Conservation (phyloP, 495 filamentous ascomycete species). For the Corynascus novoguineensis region DNA sequence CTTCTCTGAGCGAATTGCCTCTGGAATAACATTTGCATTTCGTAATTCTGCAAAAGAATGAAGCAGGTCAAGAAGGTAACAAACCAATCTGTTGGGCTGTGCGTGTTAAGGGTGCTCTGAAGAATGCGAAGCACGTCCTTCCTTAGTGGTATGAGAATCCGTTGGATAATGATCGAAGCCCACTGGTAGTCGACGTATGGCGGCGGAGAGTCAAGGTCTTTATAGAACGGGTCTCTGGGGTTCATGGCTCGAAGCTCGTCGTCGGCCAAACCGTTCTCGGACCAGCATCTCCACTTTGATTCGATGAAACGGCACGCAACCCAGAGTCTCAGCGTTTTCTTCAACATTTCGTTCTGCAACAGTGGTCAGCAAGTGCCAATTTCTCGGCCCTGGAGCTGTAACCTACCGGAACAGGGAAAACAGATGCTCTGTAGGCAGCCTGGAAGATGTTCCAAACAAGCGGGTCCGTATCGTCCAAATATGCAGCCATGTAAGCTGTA, state of each 20-base stretch:
- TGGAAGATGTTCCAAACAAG: constrained; percentile 37
- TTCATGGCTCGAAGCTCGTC: constrained; percentile 24
- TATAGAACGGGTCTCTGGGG: constrained; percentile 28
- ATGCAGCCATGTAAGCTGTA: constrained; percentile 26
- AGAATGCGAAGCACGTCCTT: constrained; percentile 29
- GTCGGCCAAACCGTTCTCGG: constrained; percentile 22
- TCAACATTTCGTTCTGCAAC: constrained; percentile 33
- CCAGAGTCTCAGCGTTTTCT: constrained; percentile 35
- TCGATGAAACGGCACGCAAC: constrained; percentile 37
- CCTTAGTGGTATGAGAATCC: constrained; percentile 30
- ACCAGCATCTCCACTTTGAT: constrained; percentile 35
- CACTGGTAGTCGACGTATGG: constrained; percentile 39
- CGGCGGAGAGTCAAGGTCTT: constrained; percentile 30
- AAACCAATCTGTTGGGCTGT: constrained; percentile 37
- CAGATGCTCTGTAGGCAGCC: constrained; percentile 27
- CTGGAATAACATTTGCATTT: constrained; percentile 34
- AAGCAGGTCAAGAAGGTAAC: constrained; percentile 33
- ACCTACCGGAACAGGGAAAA: constrained; percentile 31
- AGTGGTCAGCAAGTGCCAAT: background rate
- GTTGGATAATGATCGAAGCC: constrained; percentile 35
- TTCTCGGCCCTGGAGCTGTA: background rate
- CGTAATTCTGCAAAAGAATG: constrained; percentile 40
- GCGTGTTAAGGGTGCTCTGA: constrained; percentile 27
- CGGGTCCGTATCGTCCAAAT: constrained; percentile 32
- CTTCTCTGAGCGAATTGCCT: constrained; percentile 29